Percentiles rank a stretch among this genome's conserved stretches.
These are phyloP conservation scores for Onygenales sp. DNA, from an alignment of 2,329 filamentous ascomycete genomes.

Conservation along the genomic window DNA sequence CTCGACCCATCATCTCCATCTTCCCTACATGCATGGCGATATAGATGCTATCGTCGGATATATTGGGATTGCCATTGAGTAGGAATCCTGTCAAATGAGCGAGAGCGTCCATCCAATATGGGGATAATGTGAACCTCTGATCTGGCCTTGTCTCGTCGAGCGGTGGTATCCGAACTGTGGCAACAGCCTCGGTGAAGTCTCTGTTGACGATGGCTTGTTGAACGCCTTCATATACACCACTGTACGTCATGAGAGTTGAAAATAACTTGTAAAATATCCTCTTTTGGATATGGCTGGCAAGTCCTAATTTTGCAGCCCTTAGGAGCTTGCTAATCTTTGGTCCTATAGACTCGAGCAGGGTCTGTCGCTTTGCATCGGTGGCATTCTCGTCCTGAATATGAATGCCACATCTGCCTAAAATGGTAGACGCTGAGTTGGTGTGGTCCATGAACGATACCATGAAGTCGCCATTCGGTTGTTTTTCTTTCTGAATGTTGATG, in stretches of 20 bases:
- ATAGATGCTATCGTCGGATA: constrained; percentile 21
- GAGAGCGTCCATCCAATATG: constrained; percentile 27
- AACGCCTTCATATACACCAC: constrained; percentile 24
- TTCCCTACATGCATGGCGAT: constrained; percentile 17
- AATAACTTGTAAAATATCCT: constrained; percentile 29
- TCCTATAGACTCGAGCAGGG: not conserved
- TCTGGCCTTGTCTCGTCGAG: constrained; percentile 10
- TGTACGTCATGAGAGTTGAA: constrained; percentile 24
- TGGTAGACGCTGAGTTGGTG: not conserved
- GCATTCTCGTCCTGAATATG: too few species aligned
- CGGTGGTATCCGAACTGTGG: constrained; percentile 22
- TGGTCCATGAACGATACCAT: not conserved
- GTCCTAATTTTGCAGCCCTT: not conserved
- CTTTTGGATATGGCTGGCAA: constrained; percentile 6
- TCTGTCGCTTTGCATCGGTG: too few species aligned
- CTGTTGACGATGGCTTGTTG: constrained; percentile 27
- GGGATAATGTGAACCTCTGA: constrained; percentile 24
- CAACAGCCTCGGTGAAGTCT: constrained; percentile 25
- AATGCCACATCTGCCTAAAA: too few species aligned
- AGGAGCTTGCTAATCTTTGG: not conserved
- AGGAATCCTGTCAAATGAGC: constrained; percentile 29
- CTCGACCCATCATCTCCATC: constrained; percentile 8
- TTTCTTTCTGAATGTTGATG: not conserved
- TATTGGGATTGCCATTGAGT: constrained; percentile 24
- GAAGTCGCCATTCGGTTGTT: not conserved